A percentile compares a stretch with the other conserved stretches of the same genome.
Conservation (phyloP, 164 flowering plant genomes). For the Tinospora cordifolia region DNA sequence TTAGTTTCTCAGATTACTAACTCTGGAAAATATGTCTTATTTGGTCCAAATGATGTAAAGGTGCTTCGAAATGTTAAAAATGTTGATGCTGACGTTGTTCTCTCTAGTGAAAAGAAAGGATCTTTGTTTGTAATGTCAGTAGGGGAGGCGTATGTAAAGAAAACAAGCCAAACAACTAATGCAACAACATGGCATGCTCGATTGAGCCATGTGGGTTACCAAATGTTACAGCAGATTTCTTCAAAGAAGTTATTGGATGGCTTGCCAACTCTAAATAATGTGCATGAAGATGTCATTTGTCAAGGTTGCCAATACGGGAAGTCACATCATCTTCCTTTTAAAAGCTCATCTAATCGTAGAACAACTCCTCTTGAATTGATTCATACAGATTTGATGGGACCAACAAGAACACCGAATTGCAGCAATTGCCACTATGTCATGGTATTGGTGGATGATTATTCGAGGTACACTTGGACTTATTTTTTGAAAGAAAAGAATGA, state of each 20-base stretch:
- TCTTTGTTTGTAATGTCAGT: constrained; percentile 18
- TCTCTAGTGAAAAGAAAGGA: constrained; percentile 7
- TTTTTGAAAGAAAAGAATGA: constrained; percentile 11
- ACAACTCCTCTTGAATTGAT: not conserved
- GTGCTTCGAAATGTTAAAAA: constrained; percentile 9
- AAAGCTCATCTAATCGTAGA: constrained; percentile 5
- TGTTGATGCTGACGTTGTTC: constrained; percentile 6
- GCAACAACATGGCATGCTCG: constrained; percentile 21
- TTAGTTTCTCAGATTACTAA: constrained; percentile 15
- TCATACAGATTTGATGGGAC: not conserved
- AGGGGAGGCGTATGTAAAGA: constrained; percentile 18
- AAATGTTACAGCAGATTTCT: constrained; percentile 19
- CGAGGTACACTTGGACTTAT: constrained; percentile 11
- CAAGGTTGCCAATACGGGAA: constrained; percentile 21
- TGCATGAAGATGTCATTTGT: constrained; percentile 17
- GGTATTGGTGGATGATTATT: constrained; percentile 23
- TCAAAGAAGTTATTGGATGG: constrained; percentile 15
- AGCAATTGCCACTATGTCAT: constrained; percentile 3
- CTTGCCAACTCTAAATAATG: not conserved
- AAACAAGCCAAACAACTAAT: constrained; percentile 17
- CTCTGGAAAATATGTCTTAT: constrained; percentile 19
- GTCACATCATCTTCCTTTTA: constrained; percentile 20
- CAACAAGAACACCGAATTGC: not conserved
- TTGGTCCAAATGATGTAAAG: constrained; percentile 22
- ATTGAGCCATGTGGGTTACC: constrained; percentile 21